phyloP scores from a whole-genome alignment of 2,329 filamentous ascomycete species.

The Xylariaceae sp. region DNA sequence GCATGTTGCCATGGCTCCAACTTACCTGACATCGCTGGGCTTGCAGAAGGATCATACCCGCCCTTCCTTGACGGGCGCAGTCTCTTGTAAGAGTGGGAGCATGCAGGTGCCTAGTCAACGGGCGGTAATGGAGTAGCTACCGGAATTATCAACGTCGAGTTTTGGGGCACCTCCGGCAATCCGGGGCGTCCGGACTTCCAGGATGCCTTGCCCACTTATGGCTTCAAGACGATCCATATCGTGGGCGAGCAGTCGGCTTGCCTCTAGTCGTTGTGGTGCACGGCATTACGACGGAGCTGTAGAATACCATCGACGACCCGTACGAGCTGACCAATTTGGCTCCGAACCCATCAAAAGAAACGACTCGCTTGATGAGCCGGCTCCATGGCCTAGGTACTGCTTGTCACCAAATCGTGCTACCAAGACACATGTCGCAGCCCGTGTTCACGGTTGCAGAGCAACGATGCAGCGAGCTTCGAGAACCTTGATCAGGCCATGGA shows the following conservation, averaged over 20 bases:
- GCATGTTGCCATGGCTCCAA: slow-evolving; percentile 23
- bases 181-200: slow-evolving; percentile 9
- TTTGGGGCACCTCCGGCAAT: slow-evolving; percentile 17
- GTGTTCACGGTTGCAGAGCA: slow-evolving; percentile 14
- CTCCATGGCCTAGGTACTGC: slow-evolving; percentile 21
- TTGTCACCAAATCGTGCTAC: slow-evolving; percentile 23
- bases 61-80: slow-evolving; percentile 25
- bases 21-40: slow-evolving; percentile 21
- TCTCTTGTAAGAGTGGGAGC: slow-evolving; percentile 23
- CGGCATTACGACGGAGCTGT: slow-evolving; percentile 23
- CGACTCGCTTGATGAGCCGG: slow-evolving; percentile 6
- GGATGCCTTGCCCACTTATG: slow-evolving; percentile 4
- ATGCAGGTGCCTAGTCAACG: slow-evolving; percentile 5
- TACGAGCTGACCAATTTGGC: slow-evolving; percentile 3
- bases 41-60: slow-evolving; percentile 15
- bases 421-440: slow-evolving; percentile 18
- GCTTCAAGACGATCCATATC: slow-evolving; percentile 22
- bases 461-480: slow-evolving; percentile 1
- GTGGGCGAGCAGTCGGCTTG: slow-evolving; percentile 5
- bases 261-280: slow-evolving; percentile 26
- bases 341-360: not conserved
- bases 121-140: slow-evolving; percentile 5
- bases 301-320: slow-evolving; percentile 19
- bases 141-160: slow-evolving; percentile 21
- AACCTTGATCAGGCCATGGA: slow-evolving; percentile 6